Evolutionary conservation across 2,329 filamentous ascomycete genomes (phyloP).

Genomic region (Cryphonectria parasitica): DNA sequence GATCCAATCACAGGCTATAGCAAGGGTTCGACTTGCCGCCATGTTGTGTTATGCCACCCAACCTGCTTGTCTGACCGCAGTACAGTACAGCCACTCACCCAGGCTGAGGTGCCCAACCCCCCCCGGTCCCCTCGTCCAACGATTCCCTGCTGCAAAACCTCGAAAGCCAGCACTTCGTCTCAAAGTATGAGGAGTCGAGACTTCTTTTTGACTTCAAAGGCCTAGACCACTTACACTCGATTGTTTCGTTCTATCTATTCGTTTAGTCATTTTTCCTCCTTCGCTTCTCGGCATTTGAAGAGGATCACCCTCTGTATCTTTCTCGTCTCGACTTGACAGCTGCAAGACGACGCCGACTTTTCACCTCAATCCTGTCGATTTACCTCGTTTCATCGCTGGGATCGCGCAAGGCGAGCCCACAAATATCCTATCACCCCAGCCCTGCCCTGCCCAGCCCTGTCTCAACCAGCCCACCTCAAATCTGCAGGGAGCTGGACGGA

Average conservation of each 20-base stretch:
- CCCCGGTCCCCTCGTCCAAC: background rate
- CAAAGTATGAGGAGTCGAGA: background rate
- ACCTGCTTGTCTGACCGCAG: background rate
- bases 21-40: conserved; percentile 2
- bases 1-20: background rate
- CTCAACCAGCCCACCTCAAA: conserved; percentile 4
- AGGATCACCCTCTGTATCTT: background rate
- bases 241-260: background rate
- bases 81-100: background rate
- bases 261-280: background rate
- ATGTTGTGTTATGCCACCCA: background rate
- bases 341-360: background rate
- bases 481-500: conserved; percentile 25
- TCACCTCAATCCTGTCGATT: background rate
- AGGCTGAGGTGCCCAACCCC: background rate
- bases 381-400: background rate
- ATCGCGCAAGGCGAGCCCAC: conserved; percentile 16
- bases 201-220: background rate
- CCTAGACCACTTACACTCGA: background rate
- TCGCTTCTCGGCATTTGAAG: background rate
- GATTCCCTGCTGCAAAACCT: background rate
- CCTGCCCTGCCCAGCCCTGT: conserved; percentile 3
- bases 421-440: conserved; percentile 14
- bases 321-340: background rate
- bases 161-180: background rate